A percentile compares a stretch with the other conserved stretches of the same genome.
Conservation (phyloP, 371 early-diverging fungal genomes). For the Syncephalis fuscata region DNA sequence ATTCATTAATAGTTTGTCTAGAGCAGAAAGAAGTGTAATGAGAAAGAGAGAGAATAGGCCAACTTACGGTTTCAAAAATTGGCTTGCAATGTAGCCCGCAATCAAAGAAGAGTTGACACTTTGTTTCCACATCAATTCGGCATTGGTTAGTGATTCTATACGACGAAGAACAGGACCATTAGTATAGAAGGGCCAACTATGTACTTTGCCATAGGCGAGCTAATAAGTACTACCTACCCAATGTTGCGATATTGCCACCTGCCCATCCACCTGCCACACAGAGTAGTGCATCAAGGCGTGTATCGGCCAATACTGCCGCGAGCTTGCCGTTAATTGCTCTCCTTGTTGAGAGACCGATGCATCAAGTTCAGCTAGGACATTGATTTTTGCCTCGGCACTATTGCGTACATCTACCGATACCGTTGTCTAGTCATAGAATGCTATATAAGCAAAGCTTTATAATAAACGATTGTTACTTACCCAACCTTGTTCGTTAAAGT, state of each 20-base stretch:
- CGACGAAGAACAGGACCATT: too few species aligned
- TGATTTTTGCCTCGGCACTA: conserved; percentile 57
- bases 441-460: background rate
- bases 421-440: conserved; percentile 35
- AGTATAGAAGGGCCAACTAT: too few species aligned
- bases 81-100: conserved; percentile 64
- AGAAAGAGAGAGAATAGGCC: too few species aligned
- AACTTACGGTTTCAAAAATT: conserved; percentile 51
- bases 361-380: conserved; percentile 30
- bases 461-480: conserved; percentile 17
- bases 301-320: conserved; percentile 10
- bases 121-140: conserved; percentile 63
- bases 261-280: conserved; percentile 97
- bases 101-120: conserved; percentile 70
- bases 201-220: too few species aligned
- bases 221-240: conserved; percentile 37
- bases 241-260: conserved; percentile 71
- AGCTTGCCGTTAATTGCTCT: conserved; percentile 18
- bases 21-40: too few species aligned
- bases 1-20: too few species aligned
- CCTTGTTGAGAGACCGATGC: conserved; percentile 41
- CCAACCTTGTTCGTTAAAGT: conserved; percentile 57
- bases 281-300: conserved; percentile 63
- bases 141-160: conserved; percentile 48
- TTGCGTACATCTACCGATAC: conserved; percentile 57